phyloP scores from a whole-genome alignment of 2,329 filamentous ascomycete species.

The Venturia effusa region DNA sequence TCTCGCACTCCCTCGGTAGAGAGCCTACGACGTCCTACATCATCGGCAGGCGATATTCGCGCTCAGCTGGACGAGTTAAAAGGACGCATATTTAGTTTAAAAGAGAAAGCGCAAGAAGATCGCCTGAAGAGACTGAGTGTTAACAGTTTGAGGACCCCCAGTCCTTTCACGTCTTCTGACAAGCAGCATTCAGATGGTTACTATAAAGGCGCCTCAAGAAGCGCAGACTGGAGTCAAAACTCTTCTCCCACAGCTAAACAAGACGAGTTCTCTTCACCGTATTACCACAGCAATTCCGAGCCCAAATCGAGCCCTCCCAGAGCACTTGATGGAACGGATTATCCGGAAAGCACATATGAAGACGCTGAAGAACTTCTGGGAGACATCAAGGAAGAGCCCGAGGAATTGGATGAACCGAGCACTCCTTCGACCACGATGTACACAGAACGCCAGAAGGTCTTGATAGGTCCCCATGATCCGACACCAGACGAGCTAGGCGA shows the following conservation, averaged over 20 bases:
- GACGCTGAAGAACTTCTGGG: constrained; percentile 18
- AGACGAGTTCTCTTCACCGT: background rate
- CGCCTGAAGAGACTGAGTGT: constrained; percentile 67
- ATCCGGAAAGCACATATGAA: constrained; percentile 18
- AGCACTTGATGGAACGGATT: constrained; percentile 11
- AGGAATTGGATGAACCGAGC: constrained; percentile 10
- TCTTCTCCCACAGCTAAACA: background rate
- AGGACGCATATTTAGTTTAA: constrained; percentile 70
- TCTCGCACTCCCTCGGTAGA: constrained; percentile 19
- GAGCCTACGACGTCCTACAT: constrained; percentile 51
- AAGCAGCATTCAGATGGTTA: constrained; percentile 35
- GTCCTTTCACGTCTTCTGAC: constrained; percentile 67
- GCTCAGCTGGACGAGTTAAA: constrained; percentile 80
- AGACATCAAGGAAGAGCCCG: constrained; percentile 13
- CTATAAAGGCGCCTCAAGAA: constrained; percentile 16
- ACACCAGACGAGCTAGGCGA: constrained; percentile 24
- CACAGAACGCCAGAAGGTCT: background rate
- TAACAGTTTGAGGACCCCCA: constrained; percentile 57
- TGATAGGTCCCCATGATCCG: constrained; percentile 11
- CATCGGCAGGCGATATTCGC: constrained; percentile 62
- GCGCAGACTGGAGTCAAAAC: constrained; percentile 13
- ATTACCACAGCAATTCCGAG: background rate
- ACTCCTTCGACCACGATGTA: constrained; percentile 3
- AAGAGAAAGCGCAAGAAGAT: constrained; percentile 69
- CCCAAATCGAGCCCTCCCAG: background rate